Conservation (phyloP, 768 basidiomycete genomes). For the Mycena polygramma region DNA sequence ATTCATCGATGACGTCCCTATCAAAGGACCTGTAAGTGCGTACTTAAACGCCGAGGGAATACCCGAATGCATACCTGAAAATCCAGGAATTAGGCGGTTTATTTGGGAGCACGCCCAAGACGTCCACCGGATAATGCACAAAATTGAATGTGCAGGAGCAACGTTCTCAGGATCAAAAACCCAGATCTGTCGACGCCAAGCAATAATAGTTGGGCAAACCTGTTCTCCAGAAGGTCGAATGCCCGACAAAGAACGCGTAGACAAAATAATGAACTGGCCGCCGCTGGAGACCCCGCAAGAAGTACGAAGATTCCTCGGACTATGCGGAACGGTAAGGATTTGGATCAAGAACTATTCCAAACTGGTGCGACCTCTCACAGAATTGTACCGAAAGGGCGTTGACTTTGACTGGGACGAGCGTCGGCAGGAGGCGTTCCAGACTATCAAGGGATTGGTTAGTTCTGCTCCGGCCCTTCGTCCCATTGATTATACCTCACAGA, state of each 20-base stretch:
- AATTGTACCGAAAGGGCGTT: constrained; percentile 39
- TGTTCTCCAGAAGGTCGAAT: constrained; percentile 45
- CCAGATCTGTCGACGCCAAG: constrained; percentile 38
- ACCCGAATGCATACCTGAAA: constrained; percentile 34
- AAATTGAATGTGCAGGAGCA: constrained; percentile 43
- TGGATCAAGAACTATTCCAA: constrained; percentile 42
- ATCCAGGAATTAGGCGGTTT: constrained; percentile 45
- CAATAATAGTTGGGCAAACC: constrained; percentile 44
- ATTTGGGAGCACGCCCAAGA: constrained; percentile 51
- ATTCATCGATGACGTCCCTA: constrained; percentile 48
- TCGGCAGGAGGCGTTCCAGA: constrained; percentile 37
- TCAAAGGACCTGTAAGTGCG: constrained; percentile 43
- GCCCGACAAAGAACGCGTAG: constrained; percentile 40
- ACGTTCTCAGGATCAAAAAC: constrained; percentile 53
- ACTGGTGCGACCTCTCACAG: constrained; percentile 37
- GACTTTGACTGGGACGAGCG: constrained; percentile 49
- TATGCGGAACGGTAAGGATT: constrained; percentile 40
- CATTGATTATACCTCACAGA: constrained; percentile 46
- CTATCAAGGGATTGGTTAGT: constrained; percentile 44
- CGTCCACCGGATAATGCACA: constrained; percentile 46
- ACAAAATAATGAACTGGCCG: constrained; percentile 44
- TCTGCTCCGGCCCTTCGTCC: constrained; percentile 44
- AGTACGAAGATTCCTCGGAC: constrained; percentile 47
- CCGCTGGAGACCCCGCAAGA: constrained; percentile 38
- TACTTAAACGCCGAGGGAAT: constrained; percentile 41